Base-by-base conservation (phyloP, 352 stramenopile genomes). In the Thraustochytrium sp. region DNA sequence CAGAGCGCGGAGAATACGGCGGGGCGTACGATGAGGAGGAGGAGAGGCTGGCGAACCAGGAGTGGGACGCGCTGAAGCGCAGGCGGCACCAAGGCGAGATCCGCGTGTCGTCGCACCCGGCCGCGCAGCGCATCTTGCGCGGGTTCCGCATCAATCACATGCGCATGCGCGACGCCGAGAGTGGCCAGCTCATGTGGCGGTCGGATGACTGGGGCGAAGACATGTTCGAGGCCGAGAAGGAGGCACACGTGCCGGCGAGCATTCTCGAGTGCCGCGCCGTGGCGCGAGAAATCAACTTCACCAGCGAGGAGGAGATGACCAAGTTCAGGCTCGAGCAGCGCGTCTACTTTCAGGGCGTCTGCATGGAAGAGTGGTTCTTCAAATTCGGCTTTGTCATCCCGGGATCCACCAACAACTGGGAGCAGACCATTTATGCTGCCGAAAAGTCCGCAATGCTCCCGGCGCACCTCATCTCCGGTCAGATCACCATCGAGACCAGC, bases 371-470 rank as follows among this genome's bases (percentile, higher is more conserved):
- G 86, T 98, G 94, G 94, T 88, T 94, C 68, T 98, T 98, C 85
- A 90, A 90, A 36, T 98, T 98, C 86, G 95, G 95, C 29, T 98
- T 93, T 84, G 94, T 98, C 23, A 98, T 98, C 63, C 93, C 94
- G 0, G 91, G 93, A 23, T 97, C 93, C 26, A 98, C 92, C 16
- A 98, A 98, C 86, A 94, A 90, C 13, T 98, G 94, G 94, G 93
- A 98, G 85, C 93, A 98, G 82, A 97, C 93, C 2, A 98, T 98
- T 68, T 92, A 96, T 68, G 90, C 93, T 0, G 93, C 93, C 0
- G 91, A 91, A 1, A 84, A 92, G 9, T 92, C 94, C 40, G 92
- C 94, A 82, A 97, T 97, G 91, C 87, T 97, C 2, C 89, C 93
- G 68, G 82, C 74, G 13, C 36, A 74, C 21, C 37, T 89, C 9